phyloP scores from a whole-genome alignment of 805 yeast species.

The Candida gorgasii region DNA sequence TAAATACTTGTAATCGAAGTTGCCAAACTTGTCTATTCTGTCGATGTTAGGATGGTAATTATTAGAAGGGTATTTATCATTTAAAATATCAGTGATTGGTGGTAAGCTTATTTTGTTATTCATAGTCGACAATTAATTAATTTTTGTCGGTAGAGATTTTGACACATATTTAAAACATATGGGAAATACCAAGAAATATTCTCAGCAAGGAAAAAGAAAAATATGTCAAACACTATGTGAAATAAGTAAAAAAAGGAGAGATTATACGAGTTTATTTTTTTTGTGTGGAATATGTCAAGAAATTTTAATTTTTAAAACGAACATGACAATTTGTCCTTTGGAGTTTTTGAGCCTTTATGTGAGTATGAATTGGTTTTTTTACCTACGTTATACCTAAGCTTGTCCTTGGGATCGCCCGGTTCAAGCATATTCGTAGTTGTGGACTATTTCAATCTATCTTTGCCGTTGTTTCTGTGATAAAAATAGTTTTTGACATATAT shows the following conservation, averaged over 20 bases:
- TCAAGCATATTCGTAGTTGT: too few species aligned
- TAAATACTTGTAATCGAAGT: conserved; percentile 1
- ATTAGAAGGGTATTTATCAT: background rate
- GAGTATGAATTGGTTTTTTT: too few species aligned
- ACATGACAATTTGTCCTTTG: too few species aligned
- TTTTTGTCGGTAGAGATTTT: background rate
- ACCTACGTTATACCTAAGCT: too few species aligned
- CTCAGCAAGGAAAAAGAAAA: conserved; percentile 4
- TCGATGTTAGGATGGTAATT: background rate
- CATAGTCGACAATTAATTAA: conserved; percentile 7
- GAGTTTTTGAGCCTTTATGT: too few species aligned
- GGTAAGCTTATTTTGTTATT: conserved; percentile 36
- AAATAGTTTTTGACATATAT: conserved; percentile 5
- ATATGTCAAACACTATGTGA: conserved; percentile 2
- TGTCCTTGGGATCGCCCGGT: too few species aligned
- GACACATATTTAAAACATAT: conserved; percentile 1
- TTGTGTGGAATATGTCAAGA: conserved; percentile 3
- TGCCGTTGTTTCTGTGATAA: background rate
- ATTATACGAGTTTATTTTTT: conserved; percentile 8
- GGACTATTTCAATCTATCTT: background rate
- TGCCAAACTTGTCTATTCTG: background rate
- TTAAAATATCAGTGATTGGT: conserved; percentile 43
- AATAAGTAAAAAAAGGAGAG: conserved; percentile 3
- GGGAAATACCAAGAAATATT: conserved; percentile 8
- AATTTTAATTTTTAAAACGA: too few species aligned